Base-by-base conservation (phyloP, 441 rosid genomes). In the Raphanus hybrid region DNA sequence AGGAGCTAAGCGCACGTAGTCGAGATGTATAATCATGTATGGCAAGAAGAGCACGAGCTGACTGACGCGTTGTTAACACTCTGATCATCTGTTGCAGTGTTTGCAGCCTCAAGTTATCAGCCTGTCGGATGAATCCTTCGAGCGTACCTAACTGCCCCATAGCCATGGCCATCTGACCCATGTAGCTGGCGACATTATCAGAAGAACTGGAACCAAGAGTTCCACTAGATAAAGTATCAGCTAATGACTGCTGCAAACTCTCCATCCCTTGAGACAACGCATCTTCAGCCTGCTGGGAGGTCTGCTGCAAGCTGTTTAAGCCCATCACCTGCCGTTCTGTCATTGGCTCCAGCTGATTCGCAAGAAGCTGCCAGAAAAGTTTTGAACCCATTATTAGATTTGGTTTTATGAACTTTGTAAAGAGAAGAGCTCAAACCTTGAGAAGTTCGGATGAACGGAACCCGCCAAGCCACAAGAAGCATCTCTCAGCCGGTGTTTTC, bases 141-240 rank as follows among this genome's bases (percentile, higher is more conserved):
- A 92, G 89, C 8, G 94, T 88, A 43, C 92, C 96, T 23, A 92
- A 85, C 80, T 93, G 92, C 58, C 97, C 97, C 98, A 93, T 93
- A 60, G 97, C 98, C 92, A 92, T 91, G 55, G 98, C 97, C 98
- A 92, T 91, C 83, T 91, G 98, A 74, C 98, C 98, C 98, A 92
- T 92, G 62, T 92, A 92, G 80, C 90, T 90, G 26, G 94, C 98
- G 39, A 92, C 93, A 48, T 88, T 88, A 26, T 89, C 93, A 62
- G 93, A 85, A n/a, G 94, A 78, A 15, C 91, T 90, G 1, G 96
- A 86, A 58, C 80, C 82, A 71, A 89, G 87, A 15, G 90, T 75
- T 67, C 93, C 93, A 71, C 70, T 87, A 73, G 96, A 86, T 72
- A 92, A 79, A 7, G 98, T 92, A 78, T 89, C 96, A 2, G 96